Percentiles rank a stretch among this genome's conserved stretches.
These are phyloP conservation scores for Cephalotrichum gorgonifer DNA, from an alignment of 2,329 filamentous ascomycete species.

Conservation along the genomic window DNA sequence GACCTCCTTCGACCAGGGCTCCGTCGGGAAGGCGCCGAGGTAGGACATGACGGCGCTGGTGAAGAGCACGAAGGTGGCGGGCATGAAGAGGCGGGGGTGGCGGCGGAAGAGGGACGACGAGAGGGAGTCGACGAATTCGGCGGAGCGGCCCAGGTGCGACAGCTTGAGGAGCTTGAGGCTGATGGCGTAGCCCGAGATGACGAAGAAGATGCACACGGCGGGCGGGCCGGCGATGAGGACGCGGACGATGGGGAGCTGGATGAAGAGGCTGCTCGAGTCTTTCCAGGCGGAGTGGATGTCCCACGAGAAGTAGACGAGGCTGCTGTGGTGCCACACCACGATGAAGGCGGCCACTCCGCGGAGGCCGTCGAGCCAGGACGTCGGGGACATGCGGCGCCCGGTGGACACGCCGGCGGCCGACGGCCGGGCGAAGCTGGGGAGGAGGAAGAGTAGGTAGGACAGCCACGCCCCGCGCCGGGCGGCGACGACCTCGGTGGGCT, in stretches of 20 bases:
- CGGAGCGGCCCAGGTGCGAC: conserved; percentile 30
- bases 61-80: conserved; percentile 44
- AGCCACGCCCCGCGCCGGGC: neutral
- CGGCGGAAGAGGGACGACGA: conserved; percentile 37
- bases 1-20: conserved; percentile 2
- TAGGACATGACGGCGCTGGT: conserved; percentile 10
- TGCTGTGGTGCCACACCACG: conserved; percentile 50
- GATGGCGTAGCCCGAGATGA: conserved; percentile 48
- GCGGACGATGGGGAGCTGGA: conserved; percentile 45
- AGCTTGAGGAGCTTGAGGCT: conserved; percentile 37
- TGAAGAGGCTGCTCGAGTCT: conserved; percentile 16
- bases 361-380: conserved; percentile 38
- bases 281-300: conserved; percentile 3
- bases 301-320: conserved; percentile 4
- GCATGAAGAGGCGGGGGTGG: conserved; percentile 38
- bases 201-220: conserved; percentile 45
- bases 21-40: conserved; percentile 1
- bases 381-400: neutral
- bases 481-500: neutral
- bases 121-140: conserved; percentile 30
- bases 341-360: conserved; percentile 57
- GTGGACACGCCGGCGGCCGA: neutral
- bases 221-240: conserved; percentile 51
- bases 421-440: conserved; percentile 1
- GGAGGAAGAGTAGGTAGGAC: neutral